Base-by-base conservation (phyloP, 78 protist species). In the Dictyostelium capitatum region DNA sequence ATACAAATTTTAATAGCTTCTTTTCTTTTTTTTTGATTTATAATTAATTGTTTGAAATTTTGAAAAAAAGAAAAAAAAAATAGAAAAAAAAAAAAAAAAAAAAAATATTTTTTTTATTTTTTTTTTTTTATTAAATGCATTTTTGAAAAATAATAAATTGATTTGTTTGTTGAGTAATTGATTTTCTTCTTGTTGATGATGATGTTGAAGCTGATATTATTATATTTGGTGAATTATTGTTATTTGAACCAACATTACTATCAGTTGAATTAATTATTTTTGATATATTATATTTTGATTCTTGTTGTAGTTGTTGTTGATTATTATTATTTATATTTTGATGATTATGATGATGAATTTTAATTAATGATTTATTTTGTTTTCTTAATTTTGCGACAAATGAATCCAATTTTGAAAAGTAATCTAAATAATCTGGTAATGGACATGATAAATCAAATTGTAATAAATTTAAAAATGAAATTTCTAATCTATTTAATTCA, bases 401-500 rank as follows among this genome's bases (percentile, higher is more conserved):
- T 20, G 69, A 51, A 50, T 87, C 93, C 1, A 87, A 32, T 23
- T 72, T 41, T 9, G 64, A 11, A 51, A 64, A 87, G n/a, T 87
- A 87, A 30, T 87, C 84, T 23, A 87, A 77, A 53, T 87, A 87
- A 15, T 74, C 79, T 30, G 65, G 28, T 12, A 59, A 59, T 9
- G 80, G 80, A 51, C 93, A 87, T 11, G 93, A 87, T 6, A 82
- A 46, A 47, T 91, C 95, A 28, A 91, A 91, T 70, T 91, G 90
- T 47, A 91, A 19, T 23, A 82, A 37, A 48, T 67, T 79, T 46
- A 91, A 73, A 54, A 82, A 91, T 43, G 80, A 81, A 70, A 91
- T 72, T 80, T 91, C 95, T 53, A 91, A 62, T 69, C 64, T 80
- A 56, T 91, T 91, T 43, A 91, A 57, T 73, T 91, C 95, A 50